phyloP scores from a whole-genome alignment of 202 grass and related monocot genomes.

The Carex sylvatica region DNA sequence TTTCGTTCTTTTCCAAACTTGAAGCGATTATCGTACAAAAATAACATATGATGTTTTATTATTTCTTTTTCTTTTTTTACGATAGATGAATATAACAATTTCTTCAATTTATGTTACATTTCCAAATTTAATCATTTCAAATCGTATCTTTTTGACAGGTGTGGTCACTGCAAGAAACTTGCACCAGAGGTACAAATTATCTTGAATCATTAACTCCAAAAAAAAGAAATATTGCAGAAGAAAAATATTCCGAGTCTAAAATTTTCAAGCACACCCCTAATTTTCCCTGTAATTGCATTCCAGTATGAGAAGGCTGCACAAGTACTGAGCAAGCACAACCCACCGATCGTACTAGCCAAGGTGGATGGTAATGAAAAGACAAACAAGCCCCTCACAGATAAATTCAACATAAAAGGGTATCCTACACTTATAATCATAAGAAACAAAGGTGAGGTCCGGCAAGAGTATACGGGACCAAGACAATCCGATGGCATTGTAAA shows the following conservation, averaged over 20 bases:
- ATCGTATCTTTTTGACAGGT: conserved; percentile 39
- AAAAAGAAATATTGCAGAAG: neutral
- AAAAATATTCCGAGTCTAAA: neutral
- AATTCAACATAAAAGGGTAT: conserved; percentile 48
- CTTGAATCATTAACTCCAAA: neutral
- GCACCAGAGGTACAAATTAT: conserved; percentile 54
- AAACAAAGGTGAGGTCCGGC: conserved; percentile 41
- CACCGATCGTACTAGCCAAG: conserved; percentile 48
- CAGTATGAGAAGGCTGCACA: conserved; percentile 83
- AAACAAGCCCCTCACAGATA: conserved; percentile 77
- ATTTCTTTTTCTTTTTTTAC: neutral
- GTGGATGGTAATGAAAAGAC: conserved; percentile 55
- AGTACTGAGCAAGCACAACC: conserved; percentile 45
- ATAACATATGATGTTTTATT: neutral
- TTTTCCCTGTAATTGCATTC: conserved; percentile 31
- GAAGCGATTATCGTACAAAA: neutral
- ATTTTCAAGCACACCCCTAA: neutral
- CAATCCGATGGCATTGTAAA: conserved; percentile 60
- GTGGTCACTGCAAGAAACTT: conserved; percentile 66
- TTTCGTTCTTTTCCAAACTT: neutral
- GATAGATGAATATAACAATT: neutral
- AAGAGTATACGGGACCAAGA: conserved; percentile 54
- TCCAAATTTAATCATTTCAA: conserved; percentile 28
- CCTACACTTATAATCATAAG: conserved; percentile 75
- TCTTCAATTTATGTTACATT: neutral